A percentile compares a stretch with the other conserved stretches of the same genome.
phyloP scores from a whole-genome alignment of 306 rosid genomes.

The Cicer chorassanicum region DNA sequence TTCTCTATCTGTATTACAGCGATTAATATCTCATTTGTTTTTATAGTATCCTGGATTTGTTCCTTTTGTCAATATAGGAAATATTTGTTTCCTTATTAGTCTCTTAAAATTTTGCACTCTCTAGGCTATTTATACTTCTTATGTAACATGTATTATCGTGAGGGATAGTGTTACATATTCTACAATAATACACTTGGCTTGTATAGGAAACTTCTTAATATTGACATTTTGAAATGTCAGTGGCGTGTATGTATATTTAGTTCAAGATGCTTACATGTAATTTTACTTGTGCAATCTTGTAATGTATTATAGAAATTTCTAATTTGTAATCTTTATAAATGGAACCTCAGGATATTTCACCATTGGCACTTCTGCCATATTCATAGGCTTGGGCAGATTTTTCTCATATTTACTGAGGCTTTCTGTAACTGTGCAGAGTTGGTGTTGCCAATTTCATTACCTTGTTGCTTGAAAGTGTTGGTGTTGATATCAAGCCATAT shows the following conservation, averaged over 20 bases:
- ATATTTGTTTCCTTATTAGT: too few relatives aligned
- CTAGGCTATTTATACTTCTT: neutral
- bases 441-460: conserved; percentile 91
- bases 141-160: neutral
- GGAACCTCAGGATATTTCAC: neutral
- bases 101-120: neutral
- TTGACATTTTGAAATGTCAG: conserved; percentile 13
- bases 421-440: conserved; percentile 65
- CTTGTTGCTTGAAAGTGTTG: conserved; percentile 80
- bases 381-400: conserved; percentile 12
- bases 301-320: neutral
- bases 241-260: neutral
- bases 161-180: neutral
- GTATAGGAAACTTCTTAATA: conserved; percentile 8
- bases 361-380: conserved; percentile 30
- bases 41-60: too few relatives aligned
- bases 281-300: neutral
- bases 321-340: conserved; percentile 31
- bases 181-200: conserved; percentile 18
- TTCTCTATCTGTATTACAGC: neutral
- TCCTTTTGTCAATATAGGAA: too few relatives aligned
- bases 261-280: conserved; percentile 21
- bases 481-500: conserved; percentile 77
- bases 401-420: conserved; percentile 25
- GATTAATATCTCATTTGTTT: too few relatives aligned